Percentiles rank a stretch among this genome's conserved stretches.
Evolutionary conservation across 2,329 filamentous ascomycete species (phyloP).

Genomic region (Scytalidium lignicola): DNA sequence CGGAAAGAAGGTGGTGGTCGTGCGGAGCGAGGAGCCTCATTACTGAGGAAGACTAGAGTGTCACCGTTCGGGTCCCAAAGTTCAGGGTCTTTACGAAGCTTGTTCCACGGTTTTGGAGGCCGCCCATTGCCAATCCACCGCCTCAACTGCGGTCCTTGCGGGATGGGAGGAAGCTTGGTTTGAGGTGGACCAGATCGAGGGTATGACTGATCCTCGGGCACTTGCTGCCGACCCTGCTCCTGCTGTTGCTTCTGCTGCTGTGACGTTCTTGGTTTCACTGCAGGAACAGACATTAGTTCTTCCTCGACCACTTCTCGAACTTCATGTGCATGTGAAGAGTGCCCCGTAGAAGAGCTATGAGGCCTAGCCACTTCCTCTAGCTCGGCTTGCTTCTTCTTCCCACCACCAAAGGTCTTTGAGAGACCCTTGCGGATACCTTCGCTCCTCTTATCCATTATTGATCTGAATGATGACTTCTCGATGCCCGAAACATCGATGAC

Average conservation of each 20-base stretch:
- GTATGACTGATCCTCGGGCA: no score
- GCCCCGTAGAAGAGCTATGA: constrained; percentile 8
- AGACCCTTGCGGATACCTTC: constrained; percentile 49
- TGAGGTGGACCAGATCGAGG: constrained; percentile 31
- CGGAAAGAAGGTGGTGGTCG: constrained; percentile 49
- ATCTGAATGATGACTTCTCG: constrained; percentile 49
- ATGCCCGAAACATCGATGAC: constrained; percentile 43
- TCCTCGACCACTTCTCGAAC: background rate
- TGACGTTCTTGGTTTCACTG: background rate
- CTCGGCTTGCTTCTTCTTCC: constrained; percentile 35
- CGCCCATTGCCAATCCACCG: constrained; percentile 48
- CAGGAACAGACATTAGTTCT: background rate
- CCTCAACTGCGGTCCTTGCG: constrained; percentile 38
- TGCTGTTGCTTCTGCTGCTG: background rate
- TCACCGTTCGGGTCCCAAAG: constrained; percentile 58
- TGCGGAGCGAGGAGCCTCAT: constrained; percentile 28
- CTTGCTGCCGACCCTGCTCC: no score
- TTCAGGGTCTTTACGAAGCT: constrained; percentile 53
- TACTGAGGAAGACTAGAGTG: constrained; percentile 51
- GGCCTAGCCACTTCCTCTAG: constrained; percentile 7
- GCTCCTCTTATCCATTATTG: constrained; percentile 49
- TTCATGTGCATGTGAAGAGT: background rate
- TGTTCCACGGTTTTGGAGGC: constrained; percentile 49
- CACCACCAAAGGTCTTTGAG: constrained; percentile 46
- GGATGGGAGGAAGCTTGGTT: constrained; percentile 38